These are phyloP conservation scores for Alternaria metachromatica DNA, from an alignment of 2,329 filamentous ascomycete species.

Conservation along the genomic window DNA sequence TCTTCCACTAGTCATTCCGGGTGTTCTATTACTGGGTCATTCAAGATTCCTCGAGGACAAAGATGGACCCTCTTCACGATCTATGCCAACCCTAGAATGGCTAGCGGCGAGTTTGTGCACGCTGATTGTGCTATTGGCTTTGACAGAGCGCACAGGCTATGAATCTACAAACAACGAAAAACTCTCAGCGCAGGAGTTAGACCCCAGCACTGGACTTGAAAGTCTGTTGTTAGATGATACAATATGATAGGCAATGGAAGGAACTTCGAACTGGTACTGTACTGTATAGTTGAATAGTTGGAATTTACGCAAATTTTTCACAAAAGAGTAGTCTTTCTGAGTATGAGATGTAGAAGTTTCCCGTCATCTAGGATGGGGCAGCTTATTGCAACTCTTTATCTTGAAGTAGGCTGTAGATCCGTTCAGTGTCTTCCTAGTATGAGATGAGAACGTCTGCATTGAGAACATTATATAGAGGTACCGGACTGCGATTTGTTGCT, in stretches of 20 bases:
- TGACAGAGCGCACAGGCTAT: neutral
- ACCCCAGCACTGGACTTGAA: neutral
- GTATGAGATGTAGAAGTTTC: fast-evolving
- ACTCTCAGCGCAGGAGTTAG: neutral
- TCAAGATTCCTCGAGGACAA: too few species aligned
- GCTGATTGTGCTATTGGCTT: too few species aligned
- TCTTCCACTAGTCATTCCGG: too few species aligned
- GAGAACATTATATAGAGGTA: too few species aligned
- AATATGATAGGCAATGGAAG: neutral
- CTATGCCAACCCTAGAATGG: too few species aligned
- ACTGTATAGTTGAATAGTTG: neutral
- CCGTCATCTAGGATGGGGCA: neutral
- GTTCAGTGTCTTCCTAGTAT: neutral
- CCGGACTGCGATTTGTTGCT: too few species aligned
- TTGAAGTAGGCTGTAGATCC: neutral
- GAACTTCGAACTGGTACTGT: neutral
- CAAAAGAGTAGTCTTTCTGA: neutral
- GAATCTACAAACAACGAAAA: neutral
- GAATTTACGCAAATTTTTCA: neutral
- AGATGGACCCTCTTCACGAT: too few species aligned
- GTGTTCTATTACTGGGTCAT: too few species aligned
- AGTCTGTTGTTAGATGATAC: neutral
- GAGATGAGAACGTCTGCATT: neutral
- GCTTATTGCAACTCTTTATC: neutral
- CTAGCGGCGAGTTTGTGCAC: too few species aligned